Evolutionary conservation across 2,329 filamentous ascomycete species (phyloP), one percentile per base, ranked within the genome.

Genomic region (Hymenotorrendiella dingleyae): DNA sequence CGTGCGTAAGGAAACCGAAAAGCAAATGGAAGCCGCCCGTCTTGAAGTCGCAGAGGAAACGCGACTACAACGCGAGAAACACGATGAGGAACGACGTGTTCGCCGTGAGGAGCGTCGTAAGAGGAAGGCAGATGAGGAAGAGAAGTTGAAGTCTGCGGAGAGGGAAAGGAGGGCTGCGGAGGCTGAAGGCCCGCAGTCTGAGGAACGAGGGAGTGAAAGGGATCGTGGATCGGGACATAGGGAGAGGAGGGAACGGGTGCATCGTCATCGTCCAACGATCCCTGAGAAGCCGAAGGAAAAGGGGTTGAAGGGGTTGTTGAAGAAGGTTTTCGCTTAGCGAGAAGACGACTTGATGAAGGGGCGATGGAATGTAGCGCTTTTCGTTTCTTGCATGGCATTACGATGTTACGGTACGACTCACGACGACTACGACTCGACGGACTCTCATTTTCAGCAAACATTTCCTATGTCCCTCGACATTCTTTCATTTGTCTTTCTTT

Each of bases 21-120:
- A 49, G 23, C 37, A 50, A 10, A 48, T 52, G 42, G 48, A 49
- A n/a, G 33, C 46, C 30, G 54, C 52, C 6, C 47, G 53, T 11
- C 42, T 41, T 26, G 39, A 57, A 28, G 54, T 54, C 8, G 55
- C 49, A 2, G 52, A 54, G 16, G 49, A 48, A 9, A 30, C 52
- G 6, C 43, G 41, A 34, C 34, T 42, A 29, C 38, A 42, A 6
- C 41, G 45, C 11, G 53, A 57, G 41, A 53, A 51, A 29, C 52
- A 57, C 19, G 56, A 55, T 12, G 53, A 54, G 21, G 52, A 53
- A n/a, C 39, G 50, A 4, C 41, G 48, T 17, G 22, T 41, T 4
- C 44, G 54, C 19, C 45, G 52, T 3, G 54, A 56, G 22, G 52
- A 56, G 22, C 32, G 54, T 11, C 48, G 48, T 32, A 49, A 44